Evolutionary conservation across 441 rosid species (phyloP), one percentile per base, ranked within the genome.

Genomic region (Jatropha multifida): DNA sequence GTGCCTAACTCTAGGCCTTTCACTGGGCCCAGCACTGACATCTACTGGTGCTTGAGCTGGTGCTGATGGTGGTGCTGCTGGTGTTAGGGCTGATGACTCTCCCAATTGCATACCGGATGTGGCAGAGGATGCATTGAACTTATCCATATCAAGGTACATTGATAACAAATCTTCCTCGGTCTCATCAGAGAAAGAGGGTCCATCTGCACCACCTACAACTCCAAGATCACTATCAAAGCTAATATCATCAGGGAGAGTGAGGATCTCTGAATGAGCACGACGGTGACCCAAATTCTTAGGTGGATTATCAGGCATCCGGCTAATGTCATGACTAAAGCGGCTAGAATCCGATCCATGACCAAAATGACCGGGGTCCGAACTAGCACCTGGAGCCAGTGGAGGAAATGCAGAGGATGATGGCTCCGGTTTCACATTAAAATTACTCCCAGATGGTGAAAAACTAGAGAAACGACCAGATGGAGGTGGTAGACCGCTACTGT

Each of bases 211-310:
- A 73, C 98, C 97, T 64, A 93, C 97, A 5, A 90, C 90, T 7
- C 99, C 98, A 49, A 96, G 97, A 80, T 93, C 99, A 80, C 97
- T 90, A 75, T 92, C 97, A 64, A 96, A 96, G 85, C 92, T 90
- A 51, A 96, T 85, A 81, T 96, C 99, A 81, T 96, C 99, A 46
- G 99, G 98, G 4, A 96, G 95, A 40, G 96, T 93, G 26, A 96
- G 94, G 77, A 96, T 96, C 76, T 96, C 99, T 0, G 99, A 95
- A 80, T 95, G 99, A 20, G 97, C 97, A 41, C 99, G 92, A 49
- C 99, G 94, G 32, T 95, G 99, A 51, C 99, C 97, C 26, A 86
- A 66, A 56, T 88, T 89, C 97, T 89, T 92, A 1, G 92, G 92
- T 13, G 98, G 99, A 51, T 92, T 89, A 77, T 95, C 99, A 7